Base-by-base conservation (phyloP, 139 green algal species). In the Micractinium sp. region DNA sequence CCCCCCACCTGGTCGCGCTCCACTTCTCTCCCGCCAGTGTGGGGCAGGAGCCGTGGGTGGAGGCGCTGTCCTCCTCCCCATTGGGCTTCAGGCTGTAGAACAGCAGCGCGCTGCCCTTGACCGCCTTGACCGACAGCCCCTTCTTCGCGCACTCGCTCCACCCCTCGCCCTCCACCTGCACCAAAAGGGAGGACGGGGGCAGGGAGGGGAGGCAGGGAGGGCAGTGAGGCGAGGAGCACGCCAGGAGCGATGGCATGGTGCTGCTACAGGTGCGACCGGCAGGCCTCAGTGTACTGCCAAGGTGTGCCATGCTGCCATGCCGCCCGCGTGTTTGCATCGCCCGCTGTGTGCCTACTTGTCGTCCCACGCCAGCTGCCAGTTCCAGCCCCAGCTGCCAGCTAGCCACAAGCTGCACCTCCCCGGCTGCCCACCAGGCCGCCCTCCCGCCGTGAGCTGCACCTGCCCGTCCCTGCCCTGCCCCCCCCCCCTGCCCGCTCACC, bases 31-130 rank as follows among this genome's bases (percentile, higher is more conserved):
- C 94, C 71, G 66, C 88, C 66, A 94, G 82, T 0, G 96, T 95
- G 36, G 96, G 94, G 83, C 96, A 98, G 63, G 90, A 94, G 61
- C 94, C 96, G 85, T 98, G 96, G 5, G 95, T 82, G 80, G 82
- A 93, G n/a, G 74, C 91, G 13, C 41, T 39, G 88, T 98, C 96
- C 25, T 89, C 61, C 29, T 93, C 92, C 29, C 93, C 93, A 71
- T 97, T 90, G 0, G 93, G 92, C 81, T 92, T 95, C 39, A 98
- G 77, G 82, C 87, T 93, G 76, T 92, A 98, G 88, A 95, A 95
- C 14, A 95, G 89, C 75, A 95, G 80, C 19, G 93, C 93, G 82
- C 90, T 92, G 35, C 93, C 93, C 63, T 78, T 82, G 31, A 81
- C 69, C 15, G 94, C 78, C 84, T 95, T 94, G n/a, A 96, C 93